Base-by-base conservation (phyloP, 78 protist genomes). In the Dictyostelium brefeldianum region DNA sequence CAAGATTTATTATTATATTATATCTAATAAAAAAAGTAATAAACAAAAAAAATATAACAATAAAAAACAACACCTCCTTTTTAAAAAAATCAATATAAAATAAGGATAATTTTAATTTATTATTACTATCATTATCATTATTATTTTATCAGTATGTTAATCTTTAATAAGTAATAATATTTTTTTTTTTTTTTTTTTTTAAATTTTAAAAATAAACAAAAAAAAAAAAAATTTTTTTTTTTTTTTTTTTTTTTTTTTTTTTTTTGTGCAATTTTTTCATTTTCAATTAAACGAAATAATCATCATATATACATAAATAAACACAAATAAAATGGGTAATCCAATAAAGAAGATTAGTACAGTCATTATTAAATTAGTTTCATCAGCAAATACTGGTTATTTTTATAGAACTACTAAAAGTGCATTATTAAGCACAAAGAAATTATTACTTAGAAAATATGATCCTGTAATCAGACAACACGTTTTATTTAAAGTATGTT, bases 401-500 rank as follows among this genome's bases (percentile, higher is more conserved):
- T 87, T 53, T 47, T 87, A 87, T 77, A 87, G 65, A 65, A 87
- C 93, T 3, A 87, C 93, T 12, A 87, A 87, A 70, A 65, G 93
- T 64, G 62, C 93, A 14, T 46, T 46, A 27, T 43, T 77, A 25
- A 77, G 70, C 56, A 77, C 93, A 4, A 87, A 43, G 51, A 87
- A 87, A 51, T 77, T 87, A 51, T 64, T 87, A 47, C 53, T 87
- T 17, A 74, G 93, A 87, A 87, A 87, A 77, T 87, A 87, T 77
- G 93, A 87, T 51, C 93, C 93, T 27, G 93, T 87, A 7, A 47
- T 87, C 7, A 77, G 81, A 87, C 93, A 87, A 56, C 93, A 87
- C 69, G 74, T 56, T 87, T 77, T 87, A 77, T 87, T 87, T 81
- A 87, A 87, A 78, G 93, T 87, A 87, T 11, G 18, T 17, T n/a